These are phyloP conservation scores for Botrytis pseudocinerea DNA, from an alignment of 2,329 filamentous ascomycete genomes.

Conservation along the genomic window DNA sequence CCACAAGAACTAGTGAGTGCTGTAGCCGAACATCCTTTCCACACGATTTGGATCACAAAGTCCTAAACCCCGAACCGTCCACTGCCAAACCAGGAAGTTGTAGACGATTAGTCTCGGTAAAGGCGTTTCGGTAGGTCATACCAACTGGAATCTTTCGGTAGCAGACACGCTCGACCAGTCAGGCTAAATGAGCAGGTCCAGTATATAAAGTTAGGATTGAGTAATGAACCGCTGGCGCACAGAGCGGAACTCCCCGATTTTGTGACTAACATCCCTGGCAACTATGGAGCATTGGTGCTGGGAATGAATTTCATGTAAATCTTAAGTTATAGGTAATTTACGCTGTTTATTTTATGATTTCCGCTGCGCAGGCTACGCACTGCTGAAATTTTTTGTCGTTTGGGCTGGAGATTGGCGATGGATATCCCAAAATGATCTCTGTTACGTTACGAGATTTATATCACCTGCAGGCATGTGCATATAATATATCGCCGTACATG, in stretches of 20 bases:
- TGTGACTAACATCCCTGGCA: background rate
- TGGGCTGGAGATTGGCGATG: conserved; percentile 8
- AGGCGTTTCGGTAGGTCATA: background rate
- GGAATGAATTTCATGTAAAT: background rate
- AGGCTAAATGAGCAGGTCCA: background rate
- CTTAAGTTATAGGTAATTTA: conserved; percentile 5
- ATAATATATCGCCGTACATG: conserved; percentile 1
- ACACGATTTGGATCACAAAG: background rate
- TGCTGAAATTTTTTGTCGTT: background rate
- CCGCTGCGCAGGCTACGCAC: background rate
- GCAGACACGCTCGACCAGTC: background rate
- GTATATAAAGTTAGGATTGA: conserved; percentile 13
- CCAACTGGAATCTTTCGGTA: background rate
- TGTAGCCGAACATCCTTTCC: background rate
- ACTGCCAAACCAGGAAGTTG: background rate
- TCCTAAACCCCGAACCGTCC: background rate
- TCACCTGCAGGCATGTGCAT: conserved; percentile 1
- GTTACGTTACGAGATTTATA: conserved; percentile 19
- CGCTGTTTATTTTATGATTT: background rate
- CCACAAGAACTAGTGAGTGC: background rate
- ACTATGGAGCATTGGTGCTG: background rate
- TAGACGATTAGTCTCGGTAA: conserved; percentile 8
- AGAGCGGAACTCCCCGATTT: background rate
- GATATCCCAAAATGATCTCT: conserved; percentile 1
- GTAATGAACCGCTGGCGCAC: conserved; percentile 12